Evolutionary conservation across 2,329 filamentous ascomycete species (phyloP).

Genomic region (Paecilomyces sp.): DNA sequence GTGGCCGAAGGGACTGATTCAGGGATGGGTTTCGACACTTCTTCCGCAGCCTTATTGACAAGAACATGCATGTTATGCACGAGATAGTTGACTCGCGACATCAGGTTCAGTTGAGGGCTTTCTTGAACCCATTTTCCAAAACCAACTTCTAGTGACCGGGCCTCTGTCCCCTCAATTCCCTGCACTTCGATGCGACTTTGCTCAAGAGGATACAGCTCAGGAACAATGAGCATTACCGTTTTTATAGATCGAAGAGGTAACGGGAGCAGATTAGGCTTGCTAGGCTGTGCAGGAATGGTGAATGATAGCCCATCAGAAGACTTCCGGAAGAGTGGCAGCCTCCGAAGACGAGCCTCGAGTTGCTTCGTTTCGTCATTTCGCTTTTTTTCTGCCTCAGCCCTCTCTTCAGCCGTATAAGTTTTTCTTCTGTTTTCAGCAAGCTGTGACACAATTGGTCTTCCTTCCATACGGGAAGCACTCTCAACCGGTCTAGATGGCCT

Average conservation of each 20-base stretch:
- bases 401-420: slow-evolving; percentile 54
- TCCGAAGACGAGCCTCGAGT: slow-evolving; percentile 66
- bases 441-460: slow-evolving; percentile 2
- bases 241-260: slow-evolving; percentile 53
- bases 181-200: slow-evolving; percentile 59
- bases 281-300: slow-evolving; percentile 62
- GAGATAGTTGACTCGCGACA: slow-evolving; percentile 69
- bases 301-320: slow-evolving; percentile 64
- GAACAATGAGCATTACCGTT: slow-evolving; percentile 62
- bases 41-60: slow-evolving; percentile 47
- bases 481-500: neutral
- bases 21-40: slow-evolving; percentile 8
- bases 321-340: slow-evolving; percentile 59
- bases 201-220: slow-evolving; percentile 64
- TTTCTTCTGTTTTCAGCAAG: slow-evolving; percentile 38
- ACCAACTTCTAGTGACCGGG: slow-evolving; percentile 56
- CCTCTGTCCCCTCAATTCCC: slow-evolving; percentile 54
- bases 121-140: slow-evolving; percentile 55
- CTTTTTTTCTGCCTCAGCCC: slow-evolving; percentile 54
- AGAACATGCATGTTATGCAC: slow-evolving; percentile 63
- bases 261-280: slow-evolving; percentile 55
- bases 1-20: slow-evolving; percentile 3
- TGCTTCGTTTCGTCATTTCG: slow-evolving; percentile 63
- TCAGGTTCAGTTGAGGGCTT: slow-evolving; percentile 56
- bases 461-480: neutral